These are phyloP conservation scores for Thalassiosira allenii DNA, from an alignment of 352 stramenopile species.

Conservation along the genomic window DNA sequence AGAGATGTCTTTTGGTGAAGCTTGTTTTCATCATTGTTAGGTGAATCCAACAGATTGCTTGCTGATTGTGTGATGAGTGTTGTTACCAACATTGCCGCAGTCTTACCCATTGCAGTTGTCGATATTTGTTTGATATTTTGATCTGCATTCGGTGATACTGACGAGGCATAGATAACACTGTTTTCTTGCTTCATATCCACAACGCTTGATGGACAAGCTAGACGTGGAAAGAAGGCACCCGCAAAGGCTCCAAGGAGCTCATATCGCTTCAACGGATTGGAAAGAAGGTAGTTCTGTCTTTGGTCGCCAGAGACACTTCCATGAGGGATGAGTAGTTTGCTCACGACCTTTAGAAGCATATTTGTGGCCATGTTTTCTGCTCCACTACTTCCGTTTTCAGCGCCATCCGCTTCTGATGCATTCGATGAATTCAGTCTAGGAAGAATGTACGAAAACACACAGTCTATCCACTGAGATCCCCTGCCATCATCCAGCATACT, in stretches of 20 bases:
- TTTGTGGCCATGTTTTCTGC: conserved; percentile 34
- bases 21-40: conserved; percentile 1
- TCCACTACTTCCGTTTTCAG: background rate
- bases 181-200: background rate
- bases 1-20: conserved; percentile 39
- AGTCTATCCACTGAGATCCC: conserved; percentile 40
- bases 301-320: conserved; percentile 10
- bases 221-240: conserved; percentile 51
- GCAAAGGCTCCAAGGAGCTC: conserved; percentile 58
- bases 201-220: conserved; percentile 19
- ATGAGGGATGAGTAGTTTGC: conserved; percentile 50
- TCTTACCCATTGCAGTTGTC: conserved; percentile 42
- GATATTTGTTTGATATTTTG: conserved; percentile 38
- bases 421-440: conserved; percentile 40
- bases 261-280: conserved; percentile 35
- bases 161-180: conserved; percentile 5
- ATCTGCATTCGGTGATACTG: conserved; percentile 23
- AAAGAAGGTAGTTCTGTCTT: conserved; percentile 35
- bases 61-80: conserved; percentile 43
- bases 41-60: conserved; percentile 20
- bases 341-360: conserved; percentile 51
- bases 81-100: conserved; percentile 50
- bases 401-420: conserved; percentile 5
- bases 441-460: conserved; percentile 62
- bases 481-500: conserved; percentile 9